Conservation (phyloP, 306 rosid species). For the Cucumis melo region DNA sequence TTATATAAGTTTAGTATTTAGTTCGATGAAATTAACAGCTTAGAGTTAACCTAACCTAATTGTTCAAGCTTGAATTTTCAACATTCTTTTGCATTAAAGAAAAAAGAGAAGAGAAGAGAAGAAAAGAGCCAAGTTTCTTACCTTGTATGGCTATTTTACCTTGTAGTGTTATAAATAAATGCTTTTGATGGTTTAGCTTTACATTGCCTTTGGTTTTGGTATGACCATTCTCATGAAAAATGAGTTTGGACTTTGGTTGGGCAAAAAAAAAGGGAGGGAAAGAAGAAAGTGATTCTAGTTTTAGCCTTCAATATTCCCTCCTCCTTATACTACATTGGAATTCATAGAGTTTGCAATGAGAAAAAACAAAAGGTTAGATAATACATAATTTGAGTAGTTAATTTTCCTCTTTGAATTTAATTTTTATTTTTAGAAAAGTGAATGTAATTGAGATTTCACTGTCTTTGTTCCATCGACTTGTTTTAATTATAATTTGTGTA, state of each 20-base stretch:
- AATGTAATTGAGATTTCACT: too few species aligned
- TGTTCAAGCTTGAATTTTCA: too few species aligned
- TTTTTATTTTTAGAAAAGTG: too few species aligned
- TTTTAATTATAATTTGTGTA: too few species aligned
- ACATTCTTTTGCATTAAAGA: too few species aligned
- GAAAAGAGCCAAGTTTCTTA: background rate
- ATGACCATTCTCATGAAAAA: constrained; percentile 6
- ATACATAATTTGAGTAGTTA: too few species aligned
- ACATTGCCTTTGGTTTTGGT: background rate
- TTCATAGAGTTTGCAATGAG: background rate
- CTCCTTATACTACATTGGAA: background rate
- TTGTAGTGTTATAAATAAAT: background rate
- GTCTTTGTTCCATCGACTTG: too few species aligned
- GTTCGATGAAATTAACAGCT: too few species aligned
- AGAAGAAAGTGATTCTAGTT: background rate
- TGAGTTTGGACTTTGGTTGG: background rate
- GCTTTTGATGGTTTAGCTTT: constrained; percentile 1
- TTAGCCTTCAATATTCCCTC: background rate
- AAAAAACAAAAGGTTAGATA: too few species aligned
- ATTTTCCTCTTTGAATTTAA: too few species aligned
- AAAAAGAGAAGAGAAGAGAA: background rate
- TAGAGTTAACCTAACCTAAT: too few species aligned
- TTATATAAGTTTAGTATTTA: too few species aligned
- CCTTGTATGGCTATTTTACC: background rate
- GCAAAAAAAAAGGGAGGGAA: background rate